A percentile compares a stretch with the other conserved stretches of the same genome.
phyloP scores from a whole-genome alignment of 257 asterid genomes.

The Mentha longifolia region DNA sequence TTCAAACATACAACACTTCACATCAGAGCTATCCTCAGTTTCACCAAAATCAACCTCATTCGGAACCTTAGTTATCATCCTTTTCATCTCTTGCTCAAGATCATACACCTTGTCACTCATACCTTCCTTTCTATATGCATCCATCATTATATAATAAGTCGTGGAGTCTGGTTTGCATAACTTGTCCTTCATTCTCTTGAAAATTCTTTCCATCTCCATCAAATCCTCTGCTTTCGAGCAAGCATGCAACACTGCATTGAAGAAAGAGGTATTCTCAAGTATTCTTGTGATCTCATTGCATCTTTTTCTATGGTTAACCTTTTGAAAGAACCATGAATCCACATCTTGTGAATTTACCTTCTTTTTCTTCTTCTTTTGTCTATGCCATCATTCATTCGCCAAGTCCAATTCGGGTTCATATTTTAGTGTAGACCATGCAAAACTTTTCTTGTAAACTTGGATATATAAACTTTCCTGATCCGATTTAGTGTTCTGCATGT shows the following conservation, averaged over 20 bases:
- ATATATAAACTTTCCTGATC: no score
- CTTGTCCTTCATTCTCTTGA: slow-evolving; percentile 81
- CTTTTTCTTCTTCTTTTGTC: no score
- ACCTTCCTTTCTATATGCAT: slow-evolving; percentile 79
- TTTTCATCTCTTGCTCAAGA: slow-evolving; percentile 69
- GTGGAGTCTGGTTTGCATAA: slow-evolving; percentile 65
- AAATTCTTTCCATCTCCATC: slow-evolving; percentile 92
- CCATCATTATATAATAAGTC: slow-evolving; percentile 76
- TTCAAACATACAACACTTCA: slow-evolving; percentile 25
- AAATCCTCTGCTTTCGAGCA: slow-evolving; percentile 85
- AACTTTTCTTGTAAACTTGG: no score
- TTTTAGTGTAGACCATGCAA: no score
- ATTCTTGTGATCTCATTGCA: slow-evolving; percentile 70
- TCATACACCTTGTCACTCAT: slow-evolving; percentile 78
- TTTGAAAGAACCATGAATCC: no score
- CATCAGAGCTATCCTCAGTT: slow-evolving; percentile 32
- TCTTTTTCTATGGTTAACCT: slow-evolving; percentile 78
- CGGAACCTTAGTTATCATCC: slow-evolving; percentile 29
- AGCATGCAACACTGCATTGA: slow-evolving; percentile 77
- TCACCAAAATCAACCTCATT: slow-evolving; percentile 34
- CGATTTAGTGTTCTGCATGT: no score
- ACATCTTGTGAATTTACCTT: no score
- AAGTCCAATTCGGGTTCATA: no score
- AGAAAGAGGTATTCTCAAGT: slow-evolving; percentile 83
- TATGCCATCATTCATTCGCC: no score